Evolutionary conservation across 2,329 filamentous ascomycete genomes (phyloP), one percentile per base, ranked within the genome.

Genomic region (Ceratocystis eucalypticola): DNA sequence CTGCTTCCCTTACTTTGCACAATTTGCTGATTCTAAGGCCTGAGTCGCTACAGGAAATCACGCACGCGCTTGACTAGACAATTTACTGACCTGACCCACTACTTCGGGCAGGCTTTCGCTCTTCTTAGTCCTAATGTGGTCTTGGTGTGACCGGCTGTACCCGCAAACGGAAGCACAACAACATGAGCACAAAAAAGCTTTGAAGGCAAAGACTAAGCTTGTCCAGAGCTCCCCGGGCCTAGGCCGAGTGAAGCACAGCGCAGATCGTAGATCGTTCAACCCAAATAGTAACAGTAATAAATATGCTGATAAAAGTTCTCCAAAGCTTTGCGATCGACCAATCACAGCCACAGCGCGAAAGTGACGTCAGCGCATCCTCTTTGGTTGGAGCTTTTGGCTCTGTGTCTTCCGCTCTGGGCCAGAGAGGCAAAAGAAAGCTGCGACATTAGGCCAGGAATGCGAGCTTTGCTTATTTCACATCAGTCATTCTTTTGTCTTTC

Each of bases 291-390:
- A 3, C 15, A 8, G 30, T 59, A 37, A 37, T 33, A 37, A 20
- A 59, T 20, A 20, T 7, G 7, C 20, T 59, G 15, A 37, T 33
- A 37, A 33, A 59, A 25, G 20, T 17, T 59, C 55, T 30, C 55
- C 55, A 30, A 28, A 64, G 44, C 10, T 20, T 30, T 67, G 62
- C 59, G 55, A 44, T 64, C 65, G 61, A 22, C 67, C 67, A 69
- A 66, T 66, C 65, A 45, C 48, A 44, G 28, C 57, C 30, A 37
- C 17, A 12, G n/a, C 59, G 25, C 59, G 28, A 33, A 61, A 55
- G 62, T 50, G 45, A 48, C 45, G 50, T 46, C n/a, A 46, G 48
- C 53, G 15, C 30, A 12, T 57, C 25, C 44, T 30, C 46, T 45
- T 25, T 61, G 37, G 57, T 45, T 30, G 64, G 50, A 64, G 65